Evolutionary conservation across 352 stramenopile genomes (phyloP), one percentile per base, ranked within the genome.

Genomic region (Globisporangium spinosum): DNA sequence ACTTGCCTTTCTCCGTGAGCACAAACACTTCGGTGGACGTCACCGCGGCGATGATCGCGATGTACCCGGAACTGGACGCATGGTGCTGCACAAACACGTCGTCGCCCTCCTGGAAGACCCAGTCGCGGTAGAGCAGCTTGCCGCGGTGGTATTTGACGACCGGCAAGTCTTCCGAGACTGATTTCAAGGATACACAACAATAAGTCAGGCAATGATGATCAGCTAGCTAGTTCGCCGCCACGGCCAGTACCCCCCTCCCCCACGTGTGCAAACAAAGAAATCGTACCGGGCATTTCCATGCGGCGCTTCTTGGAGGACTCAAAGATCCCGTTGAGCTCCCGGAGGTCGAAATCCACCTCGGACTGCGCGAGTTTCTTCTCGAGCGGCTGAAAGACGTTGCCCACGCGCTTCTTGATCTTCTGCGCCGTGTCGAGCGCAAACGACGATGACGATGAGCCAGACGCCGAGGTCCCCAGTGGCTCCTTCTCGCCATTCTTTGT

Each of bases 1-100:
- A 90, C 72, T 89, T 89, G 66, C 87, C 87, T 62, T 89, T 91
- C 65, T 94, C 87, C 59, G 83, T 91, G 10, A 94, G 77, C 47
- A 94, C 80, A 60, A 90, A 86, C 10, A 93, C 68, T 69, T 94
- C 87, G 9, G 80, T 87, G 45, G 84, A 73, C 54, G 87, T 87
- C 51, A 93, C 77, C 20, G 78, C 83, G 57, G 75, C 87, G 54
- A 94, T 79, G 58, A 93, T 75, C n/a, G 82, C 86, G 43, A 79
- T 71, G 71, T 91, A 91, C 66, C 80, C 78, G 68, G 75, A 85
- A 22, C 79, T 79, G 13, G 70, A 78, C 55, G 74, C 70, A 59
- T 85, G 76, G 71, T 90, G 81, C 69, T 85, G 80, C 63, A 93
- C 84, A 70, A 82, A 84, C 55, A 94, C 74, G 53, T 93, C 84